phyloP scores from a whole-genome alignment of 192 early-diverging fungal species.

The Anaeromyces robustus region DNA sequence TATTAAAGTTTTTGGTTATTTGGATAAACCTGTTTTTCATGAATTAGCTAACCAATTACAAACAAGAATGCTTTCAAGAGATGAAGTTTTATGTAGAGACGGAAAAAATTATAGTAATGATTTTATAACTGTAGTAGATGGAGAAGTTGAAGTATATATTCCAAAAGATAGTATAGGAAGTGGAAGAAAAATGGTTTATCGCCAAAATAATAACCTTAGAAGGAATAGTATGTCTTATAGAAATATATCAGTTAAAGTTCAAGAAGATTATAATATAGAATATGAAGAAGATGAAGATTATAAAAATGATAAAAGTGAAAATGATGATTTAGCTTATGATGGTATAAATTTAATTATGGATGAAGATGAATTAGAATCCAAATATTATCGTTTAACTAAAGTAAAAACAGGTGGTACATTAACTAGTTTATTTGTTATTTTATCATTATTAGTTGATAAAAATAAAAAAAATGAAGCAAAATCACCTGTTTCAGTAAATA shows the following conservation, averaged over 20 bases:
- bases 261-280: slow-evolving; percentile 17
- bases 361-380: slow-evolving; percentile 20
- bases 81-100: background rate
- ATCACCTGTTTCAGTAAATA: too few relatives aligned
- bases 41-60: slow-evolving; percentile 84
- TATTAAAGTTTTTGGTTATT: slow-evolving; percentile 93
- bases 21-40: slow-evolving; percentile 90
- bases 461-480: too few relatives aligned
- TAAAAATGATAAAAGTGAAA: slow-evolving; percentile 10
- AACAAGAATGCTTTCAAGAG: slow-evolving; percentile 24
- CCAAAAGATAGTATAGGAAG: background rate
- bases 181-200: slow-evolving; percentile 2
- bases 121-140: slow-evolving; percentile 10
- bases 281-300: slow-evolving; percentile 15
- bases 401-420: slow-evolving; percentile 82
- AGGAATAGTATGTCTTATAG: slow-evolving; percentile 8
- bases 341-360: slow-evolving; percentile 4
- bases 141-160: background rate
- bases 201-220: slow-evolving; percentile 10
- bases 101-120: slow-evolving; percentile 14
- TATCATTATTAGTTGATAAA: slow-evolving; percentile 11
- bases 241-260: background rate
- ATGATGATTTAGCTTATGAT: slow-evolving; percentile 1
- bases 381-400: slow-evolving; percentile 63
- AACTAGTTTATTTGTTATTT: slow-evolving; percentile 81